These are phyloP conservation scores for Neurospora sublineolata DNA, from an alignment of 495 filamentous ascomycete species.

Conservation along the genomic window DNA sequence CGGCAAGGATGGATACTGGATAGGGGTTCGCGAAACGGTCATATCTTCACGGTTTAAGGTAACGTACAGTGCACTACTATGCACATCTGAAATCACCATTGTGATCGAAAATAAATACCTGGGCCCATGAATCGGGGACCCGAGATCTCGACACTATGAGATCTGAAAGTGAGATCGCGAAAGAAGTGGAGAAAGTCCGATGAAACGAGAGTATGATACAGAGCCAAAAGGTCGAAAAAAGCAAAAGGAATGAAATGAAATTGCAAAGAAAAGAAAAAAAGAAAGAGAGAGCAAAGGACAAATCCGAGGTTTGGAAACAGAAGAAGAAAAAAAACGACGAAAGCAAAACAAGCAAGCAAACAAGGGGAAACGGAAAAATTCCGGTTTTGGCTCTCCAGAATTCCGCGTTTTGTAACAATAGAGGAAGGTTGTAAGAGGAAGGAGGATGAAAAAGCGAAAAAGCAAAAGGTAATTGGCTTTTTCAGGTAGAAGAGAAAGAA, in stretches of 20 bases:
- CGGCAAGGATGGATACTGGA: background rate
- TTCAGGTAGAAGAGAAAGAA: background rate
- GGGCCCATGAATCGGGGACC: background rate
- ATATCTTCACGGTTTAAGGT: background rate
- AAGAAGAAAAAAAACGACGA: background rate
- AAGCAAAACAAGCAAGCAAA: background rate
- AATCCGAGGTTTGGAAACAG: background rate
- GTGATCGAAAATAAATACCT: background rate
- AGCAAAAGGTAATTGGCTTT: too few species aligned
- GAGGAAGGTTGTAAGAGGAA: background rate
- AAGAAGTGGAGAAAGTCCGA: background rate
- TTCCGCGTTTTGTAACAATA: too few species aligned
- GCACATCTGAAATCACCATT: background rate
- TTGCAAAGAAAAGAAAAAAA: background rate
- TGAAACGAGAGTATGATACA: background rate
- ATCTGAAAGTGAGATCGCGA: background rate
- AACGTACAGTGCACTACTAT: background rate
- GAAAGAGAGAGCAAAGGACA: background rate
- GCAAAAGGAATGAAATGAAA: background rate
- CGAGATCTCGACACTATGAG: background rate
- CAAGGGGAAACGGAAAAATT: background rate
- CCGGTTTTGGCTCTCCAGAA: too few species aligned
- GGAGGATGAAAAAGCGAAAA: background rate
- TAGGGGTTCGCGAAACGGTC: background rate
- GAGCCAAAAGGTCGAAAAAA: background rate